Conservation (phyloP, 2,329 filamentous ascomycete genomes). For the Fusarium decemcellulare region DNA sequence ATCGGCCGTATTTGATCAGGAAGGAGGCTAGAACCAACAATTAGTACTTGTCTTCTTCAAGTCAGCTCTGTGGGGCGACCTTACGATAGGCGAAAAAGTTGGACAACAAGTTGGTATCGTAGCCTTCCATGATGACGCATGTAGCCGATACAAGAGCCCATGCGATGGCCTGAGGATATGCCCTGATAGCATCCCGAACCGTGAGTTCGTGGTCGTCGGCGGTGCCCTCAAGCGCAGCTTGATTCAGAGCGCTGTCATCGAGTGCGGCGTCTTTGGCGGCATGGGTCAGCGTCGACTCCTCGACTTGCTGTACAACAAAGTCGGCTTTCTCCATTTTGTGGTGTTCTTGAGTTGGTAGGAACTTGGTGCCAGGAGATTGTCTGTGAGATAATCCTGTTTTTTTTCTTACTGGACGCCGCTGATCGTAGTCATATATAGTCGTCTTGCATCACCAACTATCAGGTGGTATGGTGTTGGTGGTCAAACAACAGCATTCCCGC, state of each 20-base stretch:
- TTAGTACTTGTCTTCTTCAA: neutral
- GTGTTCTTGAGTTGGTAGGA: neutral
- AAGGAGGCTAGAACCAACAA: conserved; percentile 29
- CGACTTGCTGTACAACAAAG: neutral
- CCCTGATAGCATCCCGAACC: conserved; percentile 43
- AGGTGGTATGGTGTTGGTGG: neutral
- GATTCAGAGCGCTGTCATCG: neutral
- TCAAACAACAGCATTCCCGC: neutral
- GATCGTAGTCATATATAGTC: no score
- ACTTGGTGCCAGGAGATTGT: no score
- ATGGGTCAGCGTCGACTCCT: neutral
- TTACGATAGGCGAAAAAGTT: conserved; percentile 52
- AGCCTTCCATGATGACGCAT: conserved; percentile 59
- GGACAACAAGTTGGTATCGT: conserved; percentile 52
- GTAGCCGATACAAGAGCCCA: conserved; percentile 53
- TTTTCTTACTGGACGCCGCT: no score
- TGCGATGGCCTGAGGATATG: conserved; percentile 52
- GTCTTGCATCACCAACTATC: no score
- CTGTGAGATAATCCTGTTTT: no score
- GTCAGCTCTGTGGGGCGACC: neutral
- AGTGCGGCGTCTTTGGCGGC: neutral
- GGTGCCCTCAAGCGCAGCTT: neutral
- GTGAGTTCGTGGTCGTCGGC: conserved; percentile 42
- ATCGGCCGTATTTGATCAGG: conserved; percentile 44
- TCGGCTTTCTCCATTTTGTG: neutral